Evolutionary conservation across 129 eudicot genomes (phyloP).

Genomic region (Ambrosia artemisiifolia): DNA sequence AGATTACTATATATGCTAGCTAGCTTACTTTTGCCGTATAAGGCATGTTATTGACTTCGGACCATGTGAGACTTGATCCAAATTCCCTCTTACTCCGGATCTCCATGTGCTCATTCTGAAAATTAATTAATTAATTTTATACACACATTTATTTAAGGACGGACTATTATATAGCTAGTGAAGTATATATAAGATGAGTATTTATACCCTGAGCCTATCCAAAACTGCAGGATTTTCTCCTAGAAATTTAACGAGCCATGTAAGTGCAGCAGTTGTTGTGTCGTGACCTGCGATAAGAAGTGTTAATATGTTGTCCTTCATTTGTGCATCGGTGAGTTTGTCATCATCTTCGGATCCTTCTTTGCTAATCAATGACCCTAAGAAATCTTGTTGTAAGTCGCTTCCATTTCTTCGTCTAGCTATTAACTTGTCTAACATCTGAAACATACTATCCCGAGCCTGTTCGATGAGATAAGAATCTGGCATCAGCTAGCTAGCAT

Average conservation of each 20-base stretch:
- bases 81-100: constrained; percentile 41
- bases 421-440: constrained; percentile 59
- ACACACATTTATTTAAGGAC: too few relatives aligned
- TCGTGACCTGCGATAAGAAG: constrained; percentile 77
- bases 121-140: too few relatives aligned
- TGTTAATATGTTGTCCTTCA: constrained; percentile 80
- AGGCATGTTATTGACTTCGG: constrained; percentile 78
- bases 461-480: constrained; percentile 17
- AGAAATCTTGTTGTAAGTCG: constrained; percentile 58
- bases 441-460: constrained; percentile 78
- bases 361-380: constrained; percentile 53
- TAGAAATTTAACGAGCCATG: constrained; percentile 72
- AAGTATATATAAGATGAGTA: background rate
- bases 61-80: constrained; percentile 72
- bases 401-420: constrained; percentile 55
- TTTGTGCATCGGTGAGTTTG: constrained; percentile 63
- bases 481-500: background rate
- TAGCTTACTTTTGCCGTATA: constrained; percentile 62
- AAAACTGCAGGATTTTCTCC: constrained; percentile 63
- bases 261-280: constrained; percentile 80
- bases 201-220: constrained; percentile 49
- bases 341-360: constrained; percentile 52
- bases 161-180: background rate
- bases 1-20: background rate
- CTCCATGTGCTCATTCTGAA: constrained; percentile 61